Base-by-base conservation (phyloP, 371 early-diverging fungal species). In the Syncephalastrum monosporum region DNA sequence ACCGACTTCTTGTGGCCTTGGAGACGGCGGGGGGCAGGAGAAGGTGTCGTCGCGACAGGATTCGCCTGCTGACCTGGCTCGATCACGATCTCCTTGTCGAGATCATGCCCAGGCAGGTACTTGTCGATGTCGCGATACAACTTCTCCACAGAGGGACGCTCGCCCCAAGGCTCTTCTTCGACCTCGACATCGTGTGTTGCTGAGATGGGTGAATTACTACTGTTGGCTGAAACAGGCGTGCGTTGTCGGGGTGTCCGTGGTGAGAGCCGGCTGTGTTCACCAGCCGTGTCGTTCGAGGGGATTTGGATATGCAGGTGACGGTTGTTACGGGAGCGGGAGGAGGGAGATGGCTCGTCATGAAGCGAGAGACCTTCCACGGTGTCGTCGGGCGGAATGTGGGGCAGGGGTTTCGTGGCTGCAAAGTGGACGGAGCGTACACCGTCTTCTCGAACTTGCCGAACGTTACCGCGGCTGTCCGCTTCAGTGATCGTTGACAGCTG, bases 71-170 rank as follows among this genome's bases (percentile, higher is more conserved):
- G 10, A 27, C 6, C 38, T 13, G 38, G 51, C n/a, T 77, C 76
- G 47, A 88, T 84, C 42, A 88, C 71, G 27, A 91, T 89, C n/a
- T 88, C 91, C 57, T 83, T 80, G 59, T 92, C 92, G 44, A 92
- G 64, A 62, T 92, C 91, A 61, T 92, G 88, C 13, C 78, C 86
- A 23, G 91, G 91, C 61, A 92, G 83, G 67, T 86, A 92, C 56
- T 83, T 75, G 53, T 90, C 91, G 52, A 92, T 75, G 56, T 91
- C 83, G 52, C 87, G 82, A 44, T 83, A 82, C 52, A 92, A 80
- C 21, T 83, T 75, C 33, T 91, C 90, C 10, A 89, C 71, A 0
- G 88, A 82, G 3, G 92, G 92, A 23, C 92, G 81, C 43, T 82
- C 87, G 2, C 79, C 79, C 87, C 85, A 87, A 3, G 70, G 68